phyloP scores from a whole-genome alignment of 305 asterid species.

The Fraxinus albicans region DNA sequence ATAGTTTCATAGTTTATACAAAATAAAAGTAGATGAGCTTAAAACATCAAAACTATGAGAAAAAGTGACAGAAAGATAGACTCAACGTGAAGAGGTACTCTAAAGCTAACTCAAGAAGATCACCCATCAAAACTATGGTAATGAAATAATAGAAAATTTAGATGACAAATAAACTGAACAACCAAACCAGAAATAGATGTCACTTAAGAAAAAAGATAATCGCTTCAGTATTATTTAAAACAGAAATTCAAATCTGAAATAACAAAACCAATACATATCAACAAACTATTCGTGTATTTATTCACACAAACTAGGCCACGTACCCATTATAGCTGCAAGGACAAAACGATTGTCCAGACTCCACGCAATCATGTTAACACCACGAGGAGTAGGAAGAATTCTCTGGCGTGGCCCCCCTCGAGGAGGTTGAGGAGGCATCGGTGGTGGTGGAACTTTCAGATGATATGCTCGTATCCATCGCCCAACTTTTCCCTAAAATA shows the following conservation, averaged over 20 bases:
- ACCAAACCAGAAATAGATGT: neutral
- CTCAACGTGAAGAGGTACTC: slow-evolving; percentile 3
- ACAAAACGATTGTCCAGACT: slow-evolving; percentile 98
- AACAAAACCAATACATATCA: slow-evolving; percentile 2
- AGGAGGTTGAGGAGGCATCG: slow-evolving; percentile 95
- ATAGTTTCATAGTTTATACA: neutral
- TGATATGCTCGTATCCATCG: slow-evolving; percentile 97
- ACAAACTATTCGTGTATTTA: slow-evolving; percentile 4
- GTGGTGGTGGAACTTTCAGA: slow-evolving; percentile 98
- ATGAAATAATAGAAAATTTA: slow-evolving; percentile 7
- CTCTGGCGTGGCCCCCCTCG: slow-evolving; percentile 99
- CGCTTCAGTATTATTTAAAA: neutral
- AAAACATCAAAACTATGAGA: slow-evolving; percentile 10
- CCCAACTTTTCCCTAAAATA: slow-evolving; percentile 78
- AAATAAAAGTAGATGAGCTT: slow-evolving; percentile 8
- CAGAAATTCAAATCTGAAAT: slow-evolving; percentile 6
- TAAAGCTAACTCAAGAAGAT: slow-evolving; percentile 3
- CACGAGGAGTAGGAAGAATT: slow-evolving; percentile 97
- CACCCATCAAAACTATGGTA: slow-evolving; percentile 6
- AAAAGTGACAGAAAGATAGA: slow-evolving; percentile 13
- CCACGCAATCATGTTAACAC: slow-evolving; percentile 98
- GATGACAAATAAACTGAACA: neutral
- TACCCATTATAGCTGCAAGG: slow-evolving; percentile 99
- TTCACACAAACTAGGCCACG: slow-evolving; percentile 26
- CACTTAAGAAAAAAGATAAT: neutral